A percentile compares a stretch with the other conserved stretches of the same genome.
Evolutionary conservation across 1,284 basidiomycete genomes (phyloP).

Genomic region (Cutaneotrichosporon cavernicola): DNA sequence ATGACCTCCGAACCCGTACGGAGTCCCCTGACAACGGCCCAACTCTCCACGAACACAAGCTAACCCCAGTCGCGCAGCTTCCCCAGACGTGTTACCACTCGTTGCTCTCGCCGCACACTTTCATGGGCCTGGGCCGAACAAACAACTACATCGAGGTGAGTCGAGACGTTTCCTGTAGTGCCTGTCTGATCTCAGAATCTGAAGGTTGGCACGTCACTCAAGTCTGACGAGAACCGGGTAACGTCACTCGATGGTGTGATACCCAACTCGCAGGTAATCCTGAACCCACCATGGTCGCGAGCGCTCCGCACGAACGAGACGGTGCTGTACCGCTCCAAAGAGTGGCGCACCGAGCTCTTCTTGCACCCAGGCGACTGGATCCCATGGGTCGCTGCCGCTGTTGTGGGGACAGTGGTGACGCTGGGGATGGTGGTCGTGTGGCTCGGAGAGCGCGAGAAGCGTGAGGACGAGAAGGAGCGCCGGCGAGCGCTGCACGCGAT

Average conservation of each 20-base stretch:
- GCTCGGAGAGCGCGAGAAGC: slow-evolving; percentile 88
- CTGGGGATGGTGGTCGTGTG: slow-evolving; percentile 81
- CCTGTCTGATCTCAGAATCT: slow-evolving; percentile 59
- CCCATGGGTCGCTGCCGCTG: slow-evolving; percentile 87
- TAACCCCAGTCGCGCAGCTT: slow-evolving; percentile 73
- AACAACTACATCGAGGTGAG: slow-evolving; percentile 94
- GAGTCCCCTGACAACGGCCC: neutral
- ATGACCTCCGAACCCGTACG: neutral
- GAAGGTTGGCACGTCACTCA: slow-evolving; percentile 83
- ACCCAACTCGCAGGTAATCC: slow-evolving; percentile 95
- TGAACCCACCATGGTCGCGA: slow-evolving; percentile 65
- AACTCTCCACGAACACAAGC: neutral
- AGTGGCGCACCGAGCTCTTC: slow-evolving; percentile 88
- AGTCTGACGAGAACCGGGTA: slow-evolving; percentile 60
- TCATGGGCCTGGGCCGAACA: slow-evolving; percentile 96
- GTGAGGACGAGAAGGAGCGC: slow-evolving; percentile 88
- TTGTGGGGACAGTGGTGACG: slow-evolving; percentile 70
- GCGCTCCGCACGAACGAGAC: slow-evolving; percentile 17
- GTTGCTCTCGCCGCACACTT: slow-evolving; percentile 85
- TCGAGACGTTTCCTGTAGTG: neutral
- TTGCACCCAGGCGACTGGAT: slow-evolving; percentile 96
- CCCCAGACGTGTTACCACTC: slow-evolving; percentile 89
- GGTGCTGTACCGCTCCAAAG: slow-evolving; percentile 40
- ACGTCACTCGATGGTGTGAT: slow-evolving; percentile 95
- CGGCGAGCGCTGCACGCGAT: slow-evolving; percentile 85